These are phyloP conservation scores for Dothidotthia symphoricarpi DNA, from an alignment of 2,329 filamentous ascomycete species.

Conservation along the genomic window DNA sequence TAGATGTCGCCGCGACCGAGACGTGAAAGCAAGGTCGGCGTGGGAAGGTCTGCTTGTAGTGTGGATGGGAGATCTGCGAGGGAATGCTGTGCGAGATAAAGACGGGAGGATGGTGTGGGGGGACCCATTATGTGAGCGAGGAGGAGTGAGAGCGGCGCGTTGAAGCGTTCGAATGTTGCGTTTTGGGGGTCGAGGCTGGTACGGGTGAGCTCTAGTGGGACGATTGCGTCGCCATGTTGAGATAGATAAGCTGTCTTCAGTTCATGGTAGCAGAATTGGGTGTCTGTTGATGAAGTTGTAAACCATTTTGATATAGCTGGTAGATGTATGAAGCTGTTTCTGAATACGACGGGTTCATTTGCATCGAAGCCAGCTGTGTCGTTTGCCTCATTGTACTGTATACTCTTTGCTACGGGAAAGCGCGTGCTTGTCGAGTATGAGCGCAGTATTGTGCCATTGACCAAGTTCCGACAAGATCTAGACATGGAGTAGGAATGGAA, in stretches of 20 bases:
- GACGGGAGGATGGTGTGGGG: constrained; percentile 37
- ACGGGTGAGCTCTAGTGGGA: constrained; percentile 60
- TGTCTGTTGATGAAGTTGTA: constrained; percentile 2
- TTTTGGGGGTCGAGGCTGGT: constrained; percentile 17
- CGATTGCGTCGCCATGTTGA: constrained; percentile 49
- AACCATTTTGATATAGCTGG: constrained; percentile 39
- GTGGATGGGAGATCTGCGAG: constrained; percentile 64
- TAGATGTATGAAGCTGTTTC: constrained; percentile 16
- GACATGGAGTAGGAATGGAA: constrained; percentile 9
- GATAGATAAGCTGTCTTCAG: constrained; percentile 28
- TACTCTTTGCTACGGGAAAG: constrained; percentile 9
- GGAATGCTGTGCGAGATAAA: constrained; percentile 85
- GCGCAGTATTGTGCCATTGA: constrained; percentile 3
- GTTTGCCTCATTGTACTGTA: constrained; percentile 7
- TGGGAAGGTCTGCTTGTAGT: constrained; percentile 65
- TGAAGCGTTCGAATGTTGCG: constrained; percentile 56
- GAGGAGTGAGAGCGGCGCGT: constrained; percentile 65
- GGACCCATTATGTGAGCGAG: constrained; percentile 51
- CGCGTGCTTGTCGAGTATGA: constrained; percentile 9
- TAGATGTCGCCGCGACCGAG: constrained; percentile 83
- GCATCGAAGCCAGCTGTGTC: constrained; percentile 16
- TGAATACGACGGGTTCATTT: constrained; percentile 24
- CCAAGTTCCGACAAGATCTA: background rate
- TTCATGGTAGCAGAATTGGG: constrained; percentile 3
- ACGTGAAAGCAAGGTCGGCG: constrained; percentile 61